phyloP scores from a whole-genome alignment of 768 basidiomycete genomes.

The Tulasnella sp. region DNA sequence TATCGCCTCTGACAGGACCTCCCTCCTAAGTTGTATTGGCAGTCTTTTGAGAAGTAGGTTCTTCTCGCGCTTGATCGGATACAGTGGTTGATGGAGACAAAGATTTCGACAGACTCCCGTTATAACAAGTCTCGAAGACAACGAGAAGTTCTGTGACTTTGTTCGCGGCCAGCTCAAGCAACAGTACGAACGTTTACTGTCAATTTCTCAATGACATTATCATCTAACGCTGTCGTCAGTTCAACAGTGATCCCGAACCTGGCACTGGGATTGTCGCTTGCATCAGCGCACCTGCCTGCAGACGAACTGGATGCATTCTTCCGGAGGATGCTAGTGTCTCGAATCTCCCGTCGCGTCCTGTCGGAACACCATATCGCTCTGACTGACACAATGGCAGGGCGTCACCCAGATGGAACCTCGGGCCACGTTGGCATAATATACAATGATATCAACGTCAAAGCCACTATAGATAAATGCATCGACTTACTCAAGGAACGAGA shows the following conservation, averaged over 20 bases:
- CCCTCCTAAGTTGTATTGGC: conserved; percentile 65
- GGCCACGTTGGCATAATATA: conserved; percentile 71
- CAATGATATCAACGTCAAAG: conserved; percentile 57
- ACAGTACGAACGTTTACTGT: conserved; percentile 43
- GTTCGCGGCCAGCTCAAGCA: conserved; percentile 51
- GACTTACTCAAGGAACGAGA: conserved; percentile 42
- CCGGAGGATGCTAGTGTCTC: conserved; percentile 81
- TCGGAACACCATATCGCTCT: conserved; percentile 83
- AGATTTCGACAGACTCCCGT: conserved; percentile 66
- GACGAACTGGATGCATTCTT: conserved; percentile 78
- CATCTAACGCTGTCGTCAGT: conserved; percentile 29
- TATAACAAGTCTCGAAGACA: conserved; percentile 61
- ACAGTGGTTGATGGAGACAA: conserved; percentile 12
- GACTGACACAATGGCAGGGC: conserved; percentile 41
- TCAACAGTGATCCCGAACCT: conserved; percentile 70
- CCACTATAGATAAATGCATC: conserved; percentile 59
- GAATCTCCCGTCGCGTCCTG: conserved; percentile 80
- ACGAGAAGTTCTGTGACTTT: conserved; percentile 68
- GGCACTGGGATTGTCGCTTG: conserved; percentile 72
- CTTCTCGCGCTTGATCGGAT: not conserved
- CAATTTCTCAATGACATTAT: conserved; percentile 7
- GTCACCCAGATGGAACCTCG: conserved; percentile 31
- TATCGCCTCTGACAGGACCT: not conserved
- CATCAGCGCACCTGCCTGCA: conserved; percentile 65
- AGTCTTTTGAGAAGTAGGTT: conserved; percentile 68